phyloP scores from a whole-genome alignment of 495 filamentous ascomycete species.

The Penicillium dipodomyicola region DNA sequence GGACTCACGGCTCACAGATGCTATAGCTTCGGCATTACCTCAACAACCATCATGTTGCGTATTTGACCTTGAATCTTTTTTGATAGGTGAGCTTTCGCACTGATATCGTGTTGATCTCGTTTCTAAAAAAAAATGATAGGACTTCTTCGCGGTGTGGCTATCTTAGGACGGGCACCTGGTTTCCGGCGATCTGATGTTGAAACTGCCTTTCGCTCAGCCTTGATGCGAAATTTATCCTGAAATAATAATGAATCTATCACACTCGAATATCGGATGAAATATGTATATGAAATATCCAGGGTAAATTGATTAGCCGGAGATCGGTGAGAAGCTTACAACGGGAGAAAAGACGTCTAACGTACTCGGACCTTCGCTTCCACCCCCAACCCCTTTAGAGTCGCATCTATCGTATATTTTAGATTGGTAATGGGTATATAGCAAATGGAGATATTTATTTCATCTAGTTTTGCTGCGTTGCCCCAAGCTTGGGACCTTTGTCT shows the following conservation, averaged over 20 bases:
- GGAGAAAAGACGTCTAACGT: not conserved
- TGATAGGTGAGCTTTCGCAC: not conserved
- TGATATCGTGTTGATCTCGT: not conserved
- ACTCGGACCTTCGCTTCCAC: not conserved
- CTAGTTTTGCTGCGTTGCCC: not conserved
- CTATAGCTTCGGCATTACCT: not conserved
- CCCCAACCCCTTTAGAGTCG: not conserved
- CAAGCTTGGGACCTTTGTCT: not conserved
- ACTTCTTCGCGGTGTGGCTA: not conserved
- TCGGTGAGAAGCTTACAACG: not conserved
- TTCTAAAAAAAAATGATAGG: not conserved
- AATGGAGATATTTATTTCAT: not conserved
- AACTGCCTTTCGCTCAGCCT: not conserved
- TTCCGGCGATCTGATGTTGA: constrained; percentile 7
- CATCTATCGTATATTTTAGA: not conserved
- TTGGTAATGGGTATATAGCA: not conserved
- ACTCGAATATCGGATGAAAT: not conserved
- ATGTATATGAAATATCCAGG: not conserved
- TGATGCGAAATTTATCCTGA: not conserved
- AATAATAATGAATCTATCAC: not conserved
- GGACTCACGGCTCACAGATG: not conserved
- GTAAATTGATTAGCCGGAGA: not conserved
- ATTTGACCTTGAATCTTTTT: not conserved
- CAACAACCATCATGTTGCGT: not conserved
- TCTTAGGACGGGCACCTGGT: constrained; percentile 3